A percentile compares a stretch with the other conserved stretches of the same genome.
Evolutionary conservation across 2,329 filamentous ascomycete species (phyloP).

Genomic region (Phyllosticta capitalensis): DNA sequence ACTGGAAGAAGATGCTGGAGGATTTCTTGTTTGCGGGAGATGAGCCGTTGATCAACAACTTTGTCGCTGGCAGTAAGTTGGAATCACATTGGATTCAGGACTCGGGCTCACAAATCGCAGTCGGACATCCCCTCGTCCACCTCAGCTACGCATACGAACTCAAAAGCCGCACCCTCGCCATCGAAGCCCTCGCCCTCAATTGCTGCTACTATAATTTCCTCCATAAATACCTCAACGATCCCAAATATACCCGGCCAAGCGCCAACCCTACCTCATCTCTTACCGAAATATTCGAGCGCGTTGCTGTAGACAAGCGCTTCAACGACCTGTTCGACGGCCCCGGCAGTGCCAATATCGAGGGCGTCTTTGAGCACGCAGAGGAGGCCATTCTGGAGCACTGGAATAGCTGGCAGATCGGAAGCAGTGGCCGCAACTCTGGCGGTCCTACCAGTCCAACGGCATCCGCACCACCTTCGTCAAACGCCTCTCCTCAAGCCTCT

Average conservation of each 20-base stretch:
- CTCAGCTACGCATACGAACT: slow-evolving; percentile 91
- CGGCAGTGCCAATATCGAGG: slow-evolving; percentile 54
- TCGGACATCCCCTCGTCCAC: slow-evolving; percentile 88
- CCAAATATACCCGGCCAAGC: slow-evolving; percentile 57
- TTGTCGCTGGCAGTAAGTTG: slow-evolving; percentile 66
- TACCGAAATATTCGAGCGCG: slow-evolving; percentile 59
- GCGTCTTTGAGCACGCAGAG: slow-evolving; percentile 60
- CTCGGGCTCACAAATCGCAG: slow-evolving; percentile 32
- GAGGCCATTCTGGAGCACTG: slow-evolving; percentile 72
- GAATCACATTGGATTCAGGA: not conserved
- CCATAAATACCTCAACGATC: slow-evolving; percentile 59
- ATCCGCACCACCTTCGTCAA: not conserved
- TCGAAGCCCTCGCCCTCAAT: slow-evolving; percentile 72
- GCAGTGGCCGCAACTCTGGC: not conserved
- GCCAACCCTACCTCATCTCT: slow-evolving; percentile 52
- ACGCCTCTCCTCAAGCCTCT: not conserved
- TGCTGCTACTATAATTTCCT: slow-evolving; percentile 48
- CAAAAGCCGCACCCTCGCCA: slow-evolving; percentile 71
- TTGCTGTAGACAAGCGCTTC: slow-evolving; percentile 61
- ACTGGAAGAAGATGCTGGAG: slow-evolving; percentile 70
- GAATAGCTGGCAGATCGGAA: slow-evolving; percentile 61
- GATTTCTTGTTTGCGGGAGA: slow-evolving; percentile 68
- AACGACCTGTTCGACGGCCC: slow-evolving; percentile 53
- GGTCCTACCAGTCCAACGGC: slow-evolving; percentile 4
- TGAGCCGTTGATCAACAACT: slow-evolving; percentile 68